These are phyloP conservation scores for Phaseolus lunatus DNA, from an alignment of 306 rosid species.

Conservation along the genomic window DNA sequence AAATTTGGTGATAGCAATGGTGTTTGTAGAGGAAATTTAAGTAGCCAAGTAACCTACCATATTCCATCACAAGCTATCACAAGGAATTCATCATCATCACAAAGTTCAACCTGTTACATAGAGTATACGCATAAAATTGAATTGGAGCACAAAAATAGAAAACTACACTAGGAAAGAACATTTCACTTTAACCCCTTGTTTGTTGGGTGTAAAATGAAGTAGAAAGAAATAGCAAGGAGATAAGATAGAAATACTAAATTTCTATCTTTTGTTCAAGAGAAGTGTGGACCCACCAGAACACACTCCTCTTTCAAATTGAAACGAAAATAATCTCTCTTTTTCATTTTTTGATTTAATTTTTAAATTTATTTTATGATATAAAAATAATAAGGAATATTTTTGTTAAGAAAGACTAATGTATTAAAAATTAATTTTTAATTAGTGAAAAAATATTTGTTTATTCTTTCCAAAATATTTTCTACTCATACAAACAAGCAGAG, in stretches of 20 bases:
- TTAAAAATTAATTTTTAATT: neutral
- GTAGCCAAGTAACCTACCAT: constrained; percentile 64
- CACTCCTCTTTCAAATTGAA: neutral
- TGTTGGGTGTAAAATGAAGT: neutral
- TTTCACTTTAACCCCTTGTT: neutral
- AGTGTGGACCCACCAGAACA: neutral
- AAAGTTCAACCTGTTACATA: constrained; percentile 74
- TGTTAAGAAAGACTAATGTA: neutral
- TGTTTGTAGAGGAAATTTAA: constrained; percentile 25
- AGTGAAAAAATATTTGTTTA: neutral
- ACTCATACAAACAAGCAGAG: neutral
- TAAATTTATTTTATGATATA: neutral
- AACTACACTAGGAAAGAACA: neutral
- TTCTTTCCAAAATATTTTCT: neutral
- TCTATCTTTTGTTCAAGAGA: neutral
- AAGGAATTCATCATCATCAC: constrained; percentile 90
- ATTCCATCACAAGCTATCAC: constrained; percentile 97
- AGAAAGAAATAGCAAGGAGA: neutral
- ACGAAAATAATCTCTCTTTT: neutral
- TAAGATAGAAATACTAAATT: neutral
- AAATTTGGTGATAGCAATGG: constrained; percentile 23
- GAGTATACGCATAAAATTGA: constrained; percentile 33
- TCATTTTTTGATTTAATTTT: neutral
- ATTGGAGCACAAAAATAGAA: neutral
- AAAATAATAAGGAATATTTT: neutral